Conservation (phyloP, 495 filamentous ascomycete species). For the Podospora fimiseda region DNA sequence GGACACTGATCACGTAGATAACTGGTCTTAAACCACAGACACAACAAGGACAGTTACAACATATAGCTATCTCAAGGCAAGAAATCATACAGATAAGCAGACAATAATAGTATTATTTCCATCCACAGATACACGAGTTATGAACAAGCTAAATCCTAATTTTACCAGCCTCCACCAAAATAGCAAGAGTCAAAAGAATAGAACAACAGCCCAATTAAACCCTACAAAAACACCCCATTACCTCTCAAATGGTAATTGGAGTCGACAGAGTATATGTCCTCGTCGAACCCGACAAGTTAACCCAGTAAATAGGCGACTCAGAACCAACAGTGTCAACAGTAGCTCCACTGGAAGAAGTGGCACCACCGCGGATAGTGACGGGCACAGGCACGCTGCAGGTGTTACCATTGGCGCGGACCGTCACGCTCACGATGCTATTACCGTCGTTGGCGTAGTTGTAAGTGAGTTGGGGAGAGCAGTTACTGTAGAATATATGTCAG, state of each 20-base stretch:
- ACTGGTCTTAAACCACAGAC: too few species aligned
- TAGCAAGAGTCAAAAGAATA: too few species aligned
- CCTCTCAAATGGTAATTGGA: not conserved
- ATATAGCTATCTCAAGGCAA: too few species aligned
- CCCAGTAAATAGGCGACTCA: constrained; percentile 58
- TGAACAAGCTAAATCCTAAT: too few species aligned
- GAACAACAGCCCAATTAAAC: too few species aligned
- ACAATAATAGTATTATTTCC: too few species aligned
- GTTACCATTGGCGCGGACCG: constrained; percentile 45
- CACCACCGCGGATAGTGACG: constrained; percentile 47
- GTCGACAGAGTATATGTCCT: constrained; percentile 42
- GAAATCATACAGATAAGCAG: too few species aligned
- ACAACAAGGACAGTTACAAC: too few species aligned
- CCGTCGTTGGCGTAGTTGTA: constrained; percentile 37
- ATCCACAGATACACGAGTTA: too few species aligned
- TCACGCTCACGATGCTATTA: constrained; percentile 44
- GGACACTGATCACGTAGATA: too few species aligned
- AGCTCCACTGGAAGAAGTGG: constrained; percentile 35
- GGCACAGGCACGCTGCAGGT: constrained; percentile 49
- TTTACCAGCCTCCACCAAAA: too few species aligned
- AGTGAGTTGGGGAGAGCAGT: constrained; percentile 44
- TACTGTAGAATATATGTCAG: constrained; percentile 10
- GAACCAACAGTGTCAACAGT: constrained; percentile 50
- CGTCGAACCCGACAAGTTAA: constrained; percentile 45
- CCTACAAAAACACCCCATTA: too few species aligned